Evolutionary conservation across 345 rosid genomes (phyloP).

Genomic region (Sapria himalayana): DNA sequence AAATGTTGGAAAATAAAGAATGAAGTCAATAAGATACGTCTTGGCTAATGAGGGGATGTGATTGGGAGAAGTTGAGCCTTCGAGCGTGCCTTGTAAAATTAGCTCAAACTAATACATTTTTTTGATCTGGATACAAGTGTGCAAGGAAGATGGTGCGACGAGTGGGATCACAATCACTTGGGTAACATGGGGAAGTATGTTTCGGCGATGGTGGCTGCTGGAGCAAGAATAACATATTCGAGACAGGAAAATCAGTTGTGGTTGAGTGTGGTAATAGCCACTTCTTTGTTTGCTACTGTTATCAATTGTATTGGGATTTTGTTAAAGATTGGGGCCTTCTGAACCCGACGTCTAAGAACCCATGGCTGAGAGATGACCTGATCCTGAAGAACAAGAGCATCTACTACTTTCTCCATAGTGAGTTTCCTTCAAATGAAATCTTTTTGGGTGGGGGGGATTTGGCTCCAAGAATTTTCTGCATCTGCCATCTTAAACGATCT

Average conservation of each 20-base stretch:
- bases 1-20: too few species aligned
- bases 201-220: constrained; percentile 93
- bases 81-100: too few species aligned
- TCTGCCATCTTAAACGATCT: constrained; percentile 1
- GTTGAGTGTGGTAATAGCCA: constrained; percentile 48
- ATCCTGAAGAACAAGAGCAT: constrained; percentile 68
- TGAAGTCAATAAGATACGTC: too few species aligned
- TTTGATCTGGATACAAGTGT: constrained; percentile 28
- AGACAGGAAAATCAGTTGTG: constrained; percentile 40
- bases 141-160: constrained; percentile 92
- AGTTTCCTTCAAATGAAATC: not conserved
- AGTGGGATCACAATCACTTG: constrained; percentile 51
- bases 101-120: not conserved
- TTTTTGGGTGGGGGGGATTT: constrained; percentile 1
- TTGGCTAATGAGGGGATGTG: too few species aligned
- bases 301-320: constrained; percentile 96
- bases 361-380: constrained; percentile 95
- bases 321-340: constrained; percentile 98
- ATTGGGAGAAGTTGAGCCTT: too few species aligned
- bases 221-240: constrained; percentile 78
- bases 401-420: constrained; percentile 96
- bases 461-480: not conserved
- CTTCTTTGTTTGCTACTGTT: constrained; percentile 78
- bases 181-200: constrained; percentile 86
- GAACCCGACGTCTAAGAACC: constrained; percentile 61